phyloP scores from a whole-genome alignment of 2,329 filamentous ascomycete genomes.

The Apiospora arundinis region DNA sequence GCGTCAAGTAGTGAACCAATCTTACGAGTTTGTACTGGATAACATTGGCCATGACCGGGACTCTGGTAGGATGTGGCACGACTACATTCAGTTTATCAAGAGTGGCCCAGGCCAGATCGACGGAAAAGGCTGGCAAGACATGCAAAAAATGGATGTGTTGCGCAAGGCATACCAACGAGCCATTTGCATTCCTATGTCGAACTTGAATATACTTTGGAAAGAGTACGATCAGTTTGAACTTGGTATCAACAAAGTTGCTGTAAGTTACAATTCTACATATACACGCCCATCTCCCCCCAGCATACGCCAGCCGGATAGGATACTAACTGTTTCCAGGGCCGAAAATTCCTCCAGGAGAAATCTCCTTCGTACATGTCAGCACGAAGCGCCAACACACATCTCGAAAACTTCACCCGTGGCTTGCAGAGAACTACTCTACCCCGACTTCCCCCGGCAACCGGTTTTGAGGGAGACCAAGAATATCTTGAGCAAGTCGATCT shows the following conservation, averaged over 20 bases:
- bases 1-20: slow-evolving; percentile 79
- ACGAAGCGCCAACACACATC: slow-evolving; percentile 83
- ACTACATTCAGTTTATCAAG: slow-evolving; percentile 94
- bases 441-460: slow-evolving; percentile 79
- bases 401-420: slow-evolving; percentile 86
- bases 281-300: not conserved
- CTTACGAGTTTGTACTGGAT: slow-evolving; percentile 91
- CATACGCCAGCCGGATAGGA: not conserved
- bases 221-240: slow-evolving; percentile 98
- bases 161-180: slow-evolving; percentile 93
- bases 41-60: slow-evolving; percentile 92
- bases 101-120: slow-evolving; percentile 85
- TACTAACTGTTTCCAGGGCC: slow-evolving; percentile 63
- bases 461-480: slow-evolving; percentile 86
- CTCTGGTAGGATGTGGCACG: slow-evolving; percentile 87
- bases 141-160: slow-evolving; percentile 95
- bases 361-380: slow-evolving; percentile 97
- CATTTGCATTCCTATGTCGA: slow-evolving; percentile 83
- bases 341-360: slow-evolving; percentile 92
- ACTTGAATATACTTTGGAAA: slow-evolving; percentile 88
- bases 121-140: slow-evolving; percentile 90
- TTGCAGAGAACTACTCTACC: slow-evolving; percentile 81
- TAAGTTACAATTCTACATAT: slow-evolving; percentile 45
- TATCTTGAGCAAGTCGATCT: slow-evolving; percentile 83
- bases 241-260: slow-evolving; percentile 88